Conservation (phyloP, 169 alveolate genomes). For the Plasmodium fragile region DNA sequence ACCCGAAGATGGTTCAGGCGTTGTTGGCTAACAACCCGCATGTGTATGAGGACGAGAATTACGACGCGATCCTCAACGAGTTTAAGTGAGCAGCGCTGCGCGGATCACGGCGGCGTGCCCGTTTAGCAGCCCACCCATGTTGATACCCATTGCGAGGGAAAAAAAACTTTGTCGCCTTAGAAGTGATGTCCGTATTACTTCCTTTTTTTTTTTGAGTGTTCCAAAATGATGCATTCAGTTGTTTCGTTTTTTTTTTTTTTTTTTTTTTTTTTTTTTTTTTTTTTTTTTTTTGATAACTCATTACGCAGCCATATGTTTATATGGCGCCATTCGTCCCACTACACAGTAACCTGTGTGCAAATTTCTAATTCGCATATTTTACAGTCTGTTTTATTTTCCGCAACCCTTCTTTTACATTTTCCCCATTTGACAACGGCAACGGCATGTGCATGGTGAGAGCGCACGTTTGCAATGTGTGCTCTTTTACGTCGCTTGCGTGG, state of each 20-base stretch:
- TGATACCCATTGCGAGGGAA: neutral
- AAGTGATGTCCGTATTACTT: neutral
- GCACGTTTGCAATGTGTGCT: neutral
- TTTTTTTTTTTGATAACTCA: neutral
- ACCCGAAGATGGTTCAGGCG: constrained; percentile 5
- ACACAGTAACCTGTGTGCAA: neutral
- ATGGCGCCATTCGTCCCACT: neutral
- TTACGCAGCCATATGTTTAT: neutral
- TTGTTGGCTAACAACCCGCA: constrained; percentile 40
- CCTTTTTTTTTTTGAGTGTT: neutral
- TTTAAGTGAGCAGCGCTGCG: constrained; percentile 17
- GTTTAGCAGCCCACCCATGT: neutral
- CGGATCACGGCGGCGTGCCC: neutral
- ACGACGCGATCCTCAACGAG: constrained; percentile 62
- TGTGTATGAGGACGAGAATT: constrained; percentile 57
- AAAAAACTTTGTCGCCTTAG: neutral
- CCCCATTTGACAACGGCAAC: neutral
- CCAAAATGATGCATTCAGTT: neutral
- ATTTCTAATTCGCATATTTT: neutral
- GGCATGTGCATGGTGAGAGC: neutral
- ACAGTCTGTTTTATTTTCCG: constrained; percentile 1
- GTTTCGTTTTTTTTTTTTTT: neutral
- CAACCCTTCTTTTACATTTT: neutral
- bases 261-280: neutral
- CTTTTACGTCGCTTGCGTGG: neutral